Percentiles rank a stretch among this genome's conserved stretches.
Conservation (phyloP, 176 grass and related monocot genomes). For the Cenchrus americanus region DNA sequence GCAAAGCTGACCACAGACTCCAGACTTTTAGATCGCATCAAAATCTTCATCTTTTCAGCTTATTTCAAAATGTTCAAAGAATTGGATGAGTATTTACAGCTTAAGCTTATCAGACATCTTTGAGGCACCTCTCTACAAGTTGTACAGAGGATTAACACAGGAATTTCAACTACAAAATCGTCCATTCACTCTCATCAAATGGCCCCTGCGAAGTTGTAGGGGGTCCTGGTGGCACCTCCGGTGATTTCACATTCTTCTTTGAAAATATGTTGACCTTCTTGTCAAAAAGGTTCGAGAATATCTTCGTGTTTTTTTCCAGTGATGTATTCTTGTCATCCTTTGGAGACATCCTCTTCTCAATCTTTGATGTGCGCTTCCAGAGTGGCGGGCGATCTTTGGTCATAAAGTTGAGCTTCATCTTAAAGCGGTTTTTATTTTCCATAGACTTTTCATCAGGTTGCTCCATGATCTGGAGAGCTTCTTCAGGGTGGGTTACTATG, state of each 20-base stretch:
- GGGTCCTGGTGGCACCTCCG: background rate
- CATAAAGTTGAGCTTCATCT: slow-evolving; percentile 58
- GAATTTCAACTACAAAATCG: slow-evolving; percentile 54
- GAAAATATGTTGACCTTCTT: slow-evolving; percentile 68
- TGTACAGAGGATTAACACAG: slow-evolving; percentile 36
- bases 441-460: slow-evolving; percentile 55
- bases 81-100: slow-evolving; percentile 56
- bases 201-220: slow-evolving; percentile 21
- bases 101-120: slow-evolving; percentile 30
- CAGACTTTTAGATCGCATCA: background rate
- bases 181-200: slow-evolving; percentile 68
- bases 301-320: slow-evolving; percentile 48
- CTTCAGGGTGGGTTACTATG: slow-evolving; percentile 73
- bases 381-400: slow-evolving; percentile 52
- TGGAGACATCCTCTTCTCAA: slow-evolving; percentile 51
- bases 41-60: background rate
- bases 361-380: background rate
- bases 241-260: slow-evolving; percentile 54
- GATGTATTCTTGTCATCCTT: slow-evolving; percentile 52
- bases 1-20: background rate
- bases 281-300: slow-evolving; percentile 61
- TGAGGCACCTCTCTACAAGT: slow-evolving; percentile 36
- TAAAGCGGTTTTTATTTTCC: slow-evolving; percentile 63
- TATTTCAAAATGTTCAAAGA: slow-evolving; percentile 44
- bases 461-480: slow-evolving; percentile 57